Evolutionary conservation across 331 rosid genomes (phyloP).

Genomic region (Acacia pycnantha): DNA sequence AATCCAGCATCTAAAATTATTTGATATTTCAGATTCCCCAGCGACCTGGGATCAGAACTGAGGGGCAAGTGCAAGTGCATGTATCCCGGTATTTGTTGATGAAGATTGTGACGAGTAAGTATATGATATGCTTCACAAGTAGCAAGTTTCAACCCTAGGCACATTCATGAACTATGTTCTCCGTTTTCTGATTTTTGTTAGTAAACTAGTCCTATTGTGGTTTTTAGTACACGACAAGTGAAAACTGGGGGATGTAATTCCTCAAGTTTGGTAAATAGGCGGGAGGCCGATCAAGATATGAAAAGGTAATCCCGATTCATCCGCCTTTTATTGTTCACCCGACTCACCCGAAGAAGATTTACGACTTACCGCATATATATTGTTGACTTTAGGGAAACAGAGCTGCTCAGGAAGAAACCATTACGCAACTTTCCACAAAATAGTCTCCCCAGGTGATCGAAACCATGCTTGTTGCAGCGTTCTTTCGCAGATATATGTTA

Average conservation of each 20-base stretch:
- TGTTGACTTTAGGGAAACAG: conserved; percentile 66
- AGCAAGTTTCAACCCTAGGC: not conserved
- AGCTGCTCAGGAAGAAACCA: conserved; percentile 77
- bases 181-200: not conserved
- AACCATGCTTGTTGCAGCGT: conserved; percentile 6
- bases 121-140: not conserved
- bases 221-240: conserved; percentile 38
- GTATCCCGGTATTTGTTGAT: conserved; percentile 79
- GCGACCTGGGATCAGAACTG: conserved; percentile 51
- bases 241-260: conserved; percentile 40
- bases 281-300: conserved; percentile 49
- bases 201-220: conserved; percentile 11
- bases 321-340: not conserved
- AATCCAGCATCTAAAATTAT: not conserved
- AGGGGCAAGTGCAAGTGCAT: conserved; percentile 49
- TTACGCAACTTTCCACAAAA: conserved; percentile 72
- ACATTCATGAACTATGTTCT: not conserved
- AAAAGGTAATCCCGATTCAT: conserved; percentile 50
- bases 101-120: conserved; percentile 82
- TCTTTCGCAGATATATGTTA: not conserved
- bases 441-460: conserved; percentile 74
- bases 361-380: not conserved
- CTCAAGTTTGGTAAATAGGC: conserved; percentile 51
- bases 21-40: conserved; percentile 70
- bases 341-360: not conserved